Conservation (phyloP, 1,139 yeast species). For the Suzukiozyma palmioleophila region DNA sequence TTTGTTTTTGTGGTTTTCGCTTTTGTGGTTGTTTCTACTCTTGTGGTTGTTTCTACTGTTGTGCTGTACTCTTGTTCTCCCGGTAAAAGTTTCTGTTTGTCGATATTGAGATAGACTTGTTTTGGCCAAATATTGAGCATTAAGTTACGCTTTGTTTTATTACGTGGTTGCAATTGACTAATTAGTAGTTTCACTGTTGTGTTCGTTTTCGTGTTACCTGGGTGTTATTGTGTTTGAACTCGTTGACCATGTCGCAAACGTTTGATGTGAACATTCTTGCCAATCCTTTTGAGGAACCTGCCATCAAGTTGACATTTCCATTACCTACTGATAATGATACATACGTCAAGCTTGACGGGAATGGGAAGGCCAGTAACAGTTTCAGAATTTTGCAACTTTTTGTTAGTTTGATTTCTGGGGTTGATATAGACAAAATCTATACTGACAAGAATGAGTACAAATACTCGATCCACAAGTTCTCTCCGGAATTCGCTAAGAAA, state of each 20-base stretch:
- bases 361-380: constrained; percentile 21
- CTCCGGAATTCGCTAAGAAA: constrained; percentile 24
- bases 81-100: too few relatives aligned
- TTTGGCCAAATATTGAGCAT: too few relatives aligned
- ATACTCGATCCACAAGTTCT: constrained; percentile 32
- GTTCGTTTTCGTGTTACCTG: too few relatives aligned
- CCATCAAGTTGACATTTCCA: constrained; percentile 34
- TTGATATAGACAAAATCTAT: constrained; percentile 25
- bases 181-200: too few relatives aligned
- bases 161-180: too few relatives aligned
- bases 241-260: constrained; percentile 2
- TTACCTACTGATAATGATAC: constrained; percentile 36
- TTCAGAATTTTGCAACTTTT: constrained; percentile 26
- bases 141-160: too few relatives aligned
- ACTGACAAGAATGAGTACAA: constrained; percentile 27
- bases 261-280: constrained; percentile 39
- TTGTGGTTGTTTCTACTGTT: too few relatives aligned
- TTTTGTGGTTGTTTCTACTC: too few relatives aligned
- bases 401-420: constrained; percentile 2
- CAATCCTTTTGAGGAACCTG: constrained; percentile 28
- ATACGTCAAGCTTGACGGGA: constrained; percentile 26
- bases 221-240: too few relatives aligned
- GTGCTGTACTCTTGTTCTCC: too few relatives aligned
- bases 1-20: too few relatives aligned
- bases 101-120: too few relatives aligned